Conservation (phyloP, 2,329 filamentous ascomycete species). For the Tolypocladium pustulatum region DNA sequence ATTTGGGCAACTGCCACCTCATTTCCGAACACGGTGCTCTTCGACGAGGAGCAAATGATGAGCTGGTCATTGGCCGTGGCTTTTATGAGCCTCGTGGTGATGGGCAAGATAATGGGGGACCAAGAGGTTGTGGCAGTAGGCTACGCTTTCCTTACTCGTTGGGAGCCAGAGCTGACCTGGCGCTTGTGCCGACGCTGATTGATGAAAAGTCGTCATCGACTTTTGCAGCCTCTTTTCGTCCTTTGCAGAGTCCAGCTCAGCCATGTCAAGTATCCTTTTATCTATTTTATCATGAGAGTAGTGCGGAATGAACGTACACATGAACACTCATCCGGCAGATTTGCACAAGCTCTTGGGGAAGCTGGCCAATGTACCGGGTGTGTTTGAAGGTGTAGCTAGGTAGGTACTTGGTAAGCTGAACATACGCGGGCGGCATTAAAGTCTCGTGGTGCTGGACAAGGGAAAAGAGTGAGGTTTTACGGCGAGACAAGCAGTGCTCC, state of each 20-base stretch:
- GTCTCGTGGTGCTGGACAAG: too few relatives aligned
- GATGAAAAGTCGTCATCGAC: neutral
- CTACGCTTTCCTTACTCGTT: neutral
- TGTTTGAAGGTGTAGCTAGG: too few relatives aligned
- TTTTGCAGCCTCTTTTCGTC: too few relatives aligned
- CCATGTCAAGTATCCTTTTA: neutral
- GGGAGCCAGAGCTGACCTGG: neutral
- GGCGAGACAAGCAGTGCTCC: too few relatives aligned
- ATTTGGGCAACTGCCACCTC: neutral
- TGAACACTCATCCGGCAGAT: too few relatives aligned
- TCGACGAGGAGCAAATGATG: neutral
- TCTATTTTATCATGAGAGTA: too few relatives aligned
- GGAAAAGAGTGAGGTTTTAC: too few relatives aligned
- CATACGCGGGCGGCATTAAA: too few relatives aligned
- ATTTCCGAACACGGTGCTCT: neutral
- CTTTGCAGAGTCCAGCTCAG: neutral
- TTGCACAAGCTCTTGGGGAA: fast-evolving
- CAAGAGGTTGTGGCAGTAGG: neutral
- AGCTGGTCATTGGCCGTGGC: neutral
- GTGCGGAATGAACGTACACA: too few relatives aligned
- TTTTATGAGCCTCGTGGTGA: neutral
- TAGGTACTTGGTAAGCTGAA: too few relatives aligned
- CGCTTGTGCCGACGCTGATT: neutral
- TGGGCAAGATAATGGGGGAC: neutral
- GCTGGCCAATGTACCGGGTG: too few relatives aligned